These are phyloP conservation scores for Cerioporus squamosus DNA, from an alignment of 1,284 basidiomycete species.

Conservation along the genomic window DNA sequence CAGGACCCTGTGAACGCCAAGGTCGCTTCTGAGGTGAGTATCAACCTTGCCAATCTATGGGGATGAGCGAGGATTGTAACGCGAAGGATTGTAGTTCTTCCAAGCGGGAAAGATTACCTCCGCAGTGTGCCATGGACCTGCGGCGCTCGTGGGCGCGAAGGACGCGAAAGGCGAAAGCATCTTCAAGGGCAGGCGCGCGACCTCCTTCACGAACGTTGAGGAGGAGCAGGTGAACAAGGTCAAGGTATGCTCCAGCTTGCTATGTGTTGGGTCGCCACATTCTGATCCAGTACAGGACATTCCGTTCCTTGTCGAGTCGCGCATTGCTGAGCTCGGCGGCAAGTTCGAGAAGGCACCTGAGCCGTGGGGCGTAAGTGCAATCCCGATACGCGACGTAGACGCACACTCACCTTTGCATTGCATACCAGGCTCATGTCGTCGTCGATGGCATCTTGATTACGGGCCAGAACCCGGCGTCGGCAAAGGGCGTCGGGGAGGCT, in stretches of 20 bases:
- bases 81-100: constrained; percentile 60
- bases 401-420: background rate
- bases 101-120: constrained; percentile 57
- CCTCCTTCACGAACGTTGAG: constrained; percentile 76
- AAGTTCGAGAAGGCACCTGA: constrained; percentile 60
- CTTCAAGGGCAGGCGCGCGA: constrained; percentile 62
- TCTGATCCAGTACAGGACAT: constrained; percentile 39
- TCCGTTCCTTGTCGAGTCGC: constrained; percentile 75
- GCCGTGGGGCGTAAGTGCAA: constrained; percentile 56
- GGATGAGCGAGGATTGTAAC: background rate
- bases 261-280: background rate
- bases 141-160: constrained; percentile 58
- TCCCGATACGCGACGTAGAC: too few relatives aligned
- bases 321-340: constrained; percentile 63
- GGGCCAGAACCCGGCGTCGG: constrained; percentile 77
- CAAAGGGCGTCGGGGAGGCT: constrained; percentile 53
- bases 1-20: constrained; percentile 59
- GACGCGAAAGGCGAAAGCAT: constrained; percentile 63
- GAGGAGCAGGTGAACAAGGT: constrained; percentile 53
- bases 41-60: too few relatives aligned
- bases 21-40: constrained; percentile 57
- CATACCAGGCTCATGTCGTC: constrained; percentile 46
- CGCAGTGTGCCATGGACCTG: constrained; percentile 81
- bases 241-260: constrained; percentile 34
- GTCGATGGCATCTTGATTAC: constrained; percentile 56